Conservation (phyloP, 345 rosid species). For the Excoecaria agallocha region DNA sequence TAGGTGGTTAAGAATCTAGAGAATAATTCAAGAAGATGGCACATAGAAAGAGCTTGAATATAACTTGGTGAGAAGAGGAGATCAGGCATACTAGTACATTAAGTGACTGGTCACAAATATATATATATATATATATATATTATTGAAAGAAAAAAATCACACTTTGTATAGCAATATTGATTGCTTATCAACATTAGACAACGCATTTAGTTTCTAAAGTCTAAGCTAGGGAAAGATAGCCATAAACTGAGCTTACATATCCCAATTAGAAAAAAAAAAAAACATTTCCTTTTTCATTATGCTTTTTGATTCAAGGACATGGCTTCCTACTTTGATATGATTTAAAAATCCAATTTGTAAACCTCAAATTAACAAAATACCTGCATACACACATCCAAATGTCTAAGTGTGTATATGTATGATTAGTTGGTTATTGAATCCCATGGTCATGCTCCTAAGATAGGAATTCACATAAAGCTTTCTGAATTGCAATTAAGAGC, state of each 20-base stretch:
- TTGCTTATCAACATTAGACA: neutral
- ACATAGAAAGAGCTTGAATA: no score
- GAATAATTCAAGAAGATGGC: neutral
- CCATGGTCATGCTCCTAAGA: no score
- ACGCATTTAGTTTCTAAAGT: neutral
- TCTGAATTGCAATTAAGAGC: no score
- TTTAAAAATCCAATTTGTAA: neutral
- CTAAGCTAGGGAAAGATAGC: neutral
- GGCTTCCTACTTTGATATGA: neutral
- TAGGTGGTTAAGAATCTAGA: neutral
- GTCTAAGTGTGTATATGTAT: no score
- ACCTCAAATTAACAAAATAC: neutral
- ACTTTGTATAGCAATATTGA: neutral
- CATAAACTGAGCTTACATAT: neutral
- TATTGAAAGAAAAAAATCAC: neutral
- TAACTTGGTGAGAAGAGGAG: neutral
- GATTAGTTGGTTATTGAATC: neutral
- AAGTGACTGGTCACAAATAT: neutral
- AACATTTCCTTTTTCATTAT: neutral
- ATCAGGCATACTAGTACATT: neutral
- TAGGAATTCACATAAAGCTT: no score
- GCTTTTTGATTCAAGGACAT: neutral
- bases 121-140: no score
- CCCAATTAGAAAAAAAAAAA: neutral
- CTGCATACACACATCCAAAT: no score